These are phyloP conservation scores for Rasamsonia emersonii DNA, from an alignment of 2,329 filamentous ascomycete species.

Conservation along the genomic window DNA sequence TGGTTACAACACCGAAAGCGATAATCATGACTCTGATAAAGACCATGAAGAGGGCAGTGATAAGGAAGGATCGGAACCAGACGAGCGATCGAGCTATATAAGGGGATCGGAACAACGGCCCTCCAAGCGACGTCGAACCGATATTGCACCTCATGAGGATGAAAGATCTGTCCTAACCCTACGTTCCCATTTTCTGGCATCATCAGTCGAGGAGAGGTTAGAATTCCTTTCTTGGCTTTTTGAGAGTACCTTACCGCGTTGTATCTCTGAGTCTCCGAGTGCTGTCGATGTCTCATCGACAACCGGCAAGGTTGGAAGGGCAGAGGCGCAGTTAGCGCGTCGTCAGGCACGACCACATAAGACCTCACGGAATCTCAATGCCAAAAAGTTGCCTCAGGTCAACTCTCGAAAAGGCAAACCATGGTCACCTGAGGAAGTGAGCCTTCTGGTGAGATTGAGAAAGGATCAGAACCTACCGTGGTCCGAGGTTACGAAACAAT, in stretches of 20 bases:
- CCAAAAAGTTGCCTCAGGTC: neutral
- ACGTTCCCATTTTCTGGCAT: neutral
- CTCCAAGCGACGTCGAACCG: neutral
- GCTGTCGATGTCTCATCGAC: too few species aligned
- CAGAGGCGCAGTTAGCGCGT: too few species aligned
- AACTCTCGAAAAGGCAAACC: conserved; percentile 7
- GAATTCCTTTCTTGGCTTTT: conserved; percentile 1
- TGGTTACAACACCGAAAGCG: too few species aligned
- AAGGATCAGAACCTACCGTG: conserved; percentile 9
- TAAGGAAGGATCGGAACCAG: too few species aligned
- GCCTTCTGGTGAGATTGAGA: conserved; percentile 10
- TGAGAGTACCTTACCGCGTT: conserved; percentile 1
- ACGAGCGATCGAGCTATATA: too few species aligned
- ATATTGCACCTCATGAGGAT: too few species aligned
- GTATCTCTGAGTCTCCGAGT: neutral
- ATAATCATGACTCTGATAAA: too few species aligned
- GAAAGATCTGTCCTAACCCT: neutral
- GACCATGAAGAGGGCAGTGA: too few species aligned
- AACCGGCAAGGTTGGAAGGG: too few species aligned
- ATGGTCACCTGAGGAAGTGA: conserved; percentile 8
- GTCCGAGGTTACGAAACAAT: conserved; percentile 9
- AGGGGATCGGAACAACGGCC: neutral
- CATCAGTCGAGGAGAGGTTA: neutral
- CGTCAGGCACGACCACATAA: too few species aligned
- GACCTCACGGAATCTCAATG: neutral